Evolutionary conservation across 371 early-diverging fungal genomes (phyloP).

Genomic region (Mucor mucedo): DNA sequence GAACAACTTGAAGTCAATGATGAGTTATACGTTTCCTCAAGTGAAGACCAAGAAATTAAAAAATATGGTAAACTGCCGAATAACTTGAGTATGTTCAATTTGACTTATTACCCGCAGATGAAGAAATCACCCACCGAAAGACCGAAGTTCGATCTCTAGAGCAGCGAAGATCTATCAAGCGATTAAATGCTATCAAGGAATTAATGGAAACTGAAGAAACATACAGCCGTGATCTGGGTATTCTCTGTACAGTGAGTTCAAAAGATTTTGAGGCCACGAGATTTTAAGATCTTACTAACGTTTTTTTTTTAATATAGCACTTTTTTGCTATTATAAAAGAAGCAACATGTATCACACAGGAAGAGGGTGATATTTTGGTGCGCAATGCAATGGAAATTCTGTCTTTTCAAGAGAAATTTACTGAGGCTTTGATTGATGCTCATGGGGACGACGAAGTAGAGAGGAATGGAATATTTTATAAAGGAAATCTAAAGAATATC

Average conservation of each 20-base stretch:
- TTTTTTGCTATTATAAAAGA: slow-evolving; percentile 40
- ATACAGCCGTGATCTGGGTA: slow-evolving; percentile 38
- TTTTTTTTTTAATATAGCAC: slow-evolving; percentile 23
- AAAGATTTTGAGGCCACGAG: neutral
- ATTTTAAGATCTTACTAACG: neutral
- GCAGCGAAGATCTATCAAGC: slow-evolving; percentile 18
- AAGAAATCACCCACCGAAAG: slow-evolving; percentile 3
- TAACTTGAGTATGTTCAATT: slow-evolving; percentile 5
- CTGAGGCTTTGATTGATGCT: slow-evolving; percentile 28
- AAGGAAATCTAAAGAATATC: slow-evolving; percentile 35
- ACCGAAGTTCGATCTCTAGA: slow-evolving; percentile 24
- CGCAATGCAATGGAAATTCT: slow-evolving; percentile 38
- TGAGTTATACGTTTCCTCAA: neutral
- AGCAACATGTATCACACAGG: slow-evolving; percentile 22
- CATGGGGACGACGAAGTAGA: slow-evolving; percentile 21
- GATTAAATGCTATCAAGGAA: slow-evolving; percentile 35
- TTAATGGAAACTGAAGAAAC: slow-evolving; percentile 46
- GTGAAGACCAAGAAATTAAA: slow-evolving; percentile 5
- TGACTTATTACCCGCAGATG: slow-evolving; percentile 4
- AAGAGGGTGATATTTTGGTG: slow-evolving; percentile 28
- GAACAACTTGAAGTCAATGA: slow-evolving; percentile 6
- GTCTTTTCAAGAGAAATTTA: slow-evolving; percentile 29
- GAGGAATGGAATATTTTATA: slow-evolving; percentile 14
- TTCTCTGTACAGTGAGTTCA: slow-evolving; percentile 42
- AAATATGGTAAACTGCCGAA: neutral